phyloP scores from a whole-genome alignment of 2,329 filamentous ascomycete species.

The Trichoderma breve region DNA sequence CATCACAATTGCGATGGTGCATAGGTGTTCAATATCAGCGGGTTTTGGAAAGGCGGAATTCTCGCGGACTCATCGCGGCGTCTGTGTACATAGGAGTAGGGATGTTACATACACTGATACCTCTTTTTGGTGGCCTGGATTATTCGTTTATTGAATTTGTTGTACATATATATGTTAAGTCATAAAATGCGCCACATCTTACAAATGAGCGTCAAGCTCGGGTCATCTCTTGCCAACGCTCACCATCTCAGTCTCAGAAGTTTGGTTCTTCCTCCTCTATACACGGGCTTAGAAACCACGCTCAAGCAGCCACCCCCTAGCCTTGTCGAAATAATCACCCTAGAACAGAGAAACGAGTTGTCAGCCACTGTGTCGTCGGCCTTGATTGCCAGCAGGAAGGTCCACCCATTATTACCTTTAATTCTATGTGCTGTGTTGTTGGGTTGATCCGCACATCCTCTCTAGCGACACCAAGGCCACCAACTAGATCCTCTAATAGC shows the following conservation, averaged over 20 bases:
- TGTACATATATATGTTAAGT: conserved; percentile 22
- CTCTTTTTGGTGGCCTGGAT: conserved; percentile 23
- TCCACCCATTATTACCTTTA: conserved; percentile 57
- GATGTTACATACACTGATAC: conserved; percentile 28
- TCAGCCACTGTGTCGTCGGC: neutral
- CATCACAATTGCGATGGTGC: conserved; percentile 25
- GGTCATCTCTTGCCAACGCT: neutral
- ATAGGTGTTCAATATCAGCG: conserved; percentile 21
- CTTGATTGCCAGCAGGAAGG: neutral
- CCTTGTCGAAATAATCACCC: conserved; percentile 35
- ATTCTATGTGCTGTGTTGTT: conserved; percentile 69
- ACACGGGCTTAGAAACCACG: conserved; percentile 34
- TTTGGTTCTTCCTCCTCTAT: neutral
- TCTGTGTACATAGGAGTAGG: conserved; percentile 29
- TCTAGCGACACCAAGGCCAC: conserved; percentile 55
- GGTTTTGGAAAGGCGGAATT: conserved; percentile 23
- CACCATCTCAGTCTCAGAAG: neutral
- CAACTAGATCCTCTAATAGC: conserved; percentile 62
- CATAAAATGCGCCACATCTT: conserved; percentile 18
- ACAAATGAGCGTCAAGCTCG: conserved; percentile 12
- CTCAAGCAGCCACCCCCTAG: conserved; percentile 34
- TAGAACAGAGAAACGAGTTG: conserved; percentile 19
- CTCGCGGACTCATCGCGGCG: conserved; percentile 18
- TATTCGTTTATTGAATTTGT: conserved; percentile 18
- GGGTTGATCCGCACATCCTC: conserved; percentile 54